These are phyloP conservation scores for Phyllostachys edulis DNA, from an alignment of 176 grass and related monocot species.

Conservation along the genomic window DNA sequence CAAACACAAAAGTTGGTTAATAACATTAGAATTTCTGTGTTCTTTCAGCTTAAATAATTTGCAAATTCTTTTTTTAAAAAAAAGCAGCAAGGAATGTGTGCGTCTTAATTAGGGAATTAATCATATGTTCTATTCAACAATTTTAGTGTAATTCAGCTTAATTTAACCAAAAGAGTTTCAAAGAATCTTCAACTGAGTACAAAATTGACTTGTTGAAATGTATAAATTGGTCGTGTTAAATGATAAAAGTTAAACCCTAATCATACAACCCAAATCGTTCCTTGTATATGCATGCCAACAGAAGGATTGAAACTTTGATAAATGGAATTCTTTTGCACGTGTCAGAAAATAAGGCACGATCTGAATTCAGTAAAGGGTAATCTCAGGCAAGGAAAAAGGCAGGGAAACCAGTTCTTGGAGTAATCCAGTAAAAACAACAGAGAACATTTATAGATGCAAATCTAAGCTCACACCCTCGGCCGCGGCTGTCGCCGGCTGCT, in stretches of 20 bases:
- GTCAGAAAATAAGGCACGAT: slow-evolving; percentile 40
- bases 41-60: background rate
- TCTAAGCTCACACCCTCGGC: slow-evolving; percentile 84
- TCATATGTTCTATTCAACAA: background rate
- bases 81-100: background rate
- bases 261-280: slow-evolving; percentile 5
- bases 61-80: background rate
- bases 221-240: slow-evolving; percentile 5
- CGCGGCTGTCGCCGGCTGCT: slow-evolving; percentile 45
- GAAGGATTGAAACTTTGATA: slow-evolving; percentile 19
- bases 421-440: slow-evolving; percentile 22
- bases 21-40: background rate
- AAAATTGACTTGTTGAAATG: slow-evolving; percentile 15
- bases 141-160: background rate
- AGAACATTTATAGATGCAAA: slow-evolving; percentile 80
- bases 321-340: slow-evolving; percentile 18
- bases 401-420: slow-evolving; percentile 28
- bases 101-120: background rate
- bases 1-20: background rate
- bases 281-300: slow-evolving; percentile 4
- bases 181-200: background rate
- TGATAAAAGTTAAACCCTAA: slow-evolving; percentile 31
- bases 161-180: background rate
- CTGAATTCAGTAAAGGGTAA: slow-evolving; percentile 31
- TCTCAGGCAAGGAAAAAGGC: slow-evolving; percentile 6